Conservation (phyloP, 2,329 filamentous ascomycete species). For the Stylonectria norvegica region DNA sequence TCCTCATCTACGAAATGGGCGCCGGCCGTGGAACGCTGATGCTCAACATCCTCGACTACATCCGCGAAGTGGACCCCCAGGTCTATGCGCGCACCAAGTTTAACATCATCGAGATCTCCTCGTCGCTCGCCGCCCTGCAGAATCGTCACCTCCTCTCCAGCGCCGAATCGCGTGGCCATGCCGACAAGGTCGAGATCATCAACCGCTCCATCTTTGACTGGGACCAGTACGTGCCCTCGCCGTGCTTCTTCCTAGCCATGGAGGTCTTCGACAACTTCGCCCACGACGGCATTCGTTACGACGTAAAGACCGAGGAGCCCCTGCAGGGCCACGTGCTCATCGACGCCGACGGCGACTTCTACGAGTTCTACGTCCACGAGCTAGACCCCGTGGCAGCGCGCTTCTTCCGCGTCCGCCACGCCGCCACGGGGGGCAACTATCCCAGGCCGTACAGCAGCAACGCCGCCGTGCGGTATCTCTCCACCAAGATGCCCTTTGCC, state of each 20-base stretch:
- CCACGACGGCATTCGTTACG: constrained; percentile 91
- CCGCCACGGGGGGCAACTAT: constrained; percentile 63
- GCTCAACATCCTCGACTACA: constrained; percentile 96
- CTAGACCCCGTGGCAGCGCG: constrained; percentile 80
- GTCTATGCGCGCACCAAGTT: constrained; percentile 93
- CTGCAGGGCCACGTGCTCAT: constrained; percentile 88
- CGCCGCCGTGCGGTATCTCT: constrained; percentile 58
- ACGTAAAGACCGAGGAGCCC: constrained; percentile 73
- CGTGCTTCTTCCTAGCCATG: constrained; percentile 96
- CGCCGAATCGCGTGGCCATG: constrained; percentile 69
- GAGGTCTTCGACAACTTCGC: constrained; percentile 99
- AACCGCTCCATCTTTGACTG: constrained; percentile 96
- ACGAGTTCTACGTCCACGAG: constrained; percentile 81
- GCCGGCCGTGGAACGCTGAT: constrained; percentile 96
- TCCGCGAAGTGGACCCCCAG: constrained; percentile 81
- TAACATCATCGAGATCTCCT: constrained; percentile 93
- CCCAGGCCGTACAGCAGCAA: constrained; percentile 58
- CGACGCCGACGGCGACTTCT: constrained; percentile 81
- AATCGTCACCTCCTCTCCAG: constrained; percentile 63
- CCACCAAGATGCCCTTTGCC: constrained; percentile 63
- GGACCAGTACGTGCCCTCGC: constrained; percentile 79
- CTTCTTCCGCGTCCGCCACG: constrained; percentile 80
- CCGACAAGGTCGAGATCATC: constrained; percentile 86
- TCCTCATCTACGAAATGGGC: constrained; percentile 98
- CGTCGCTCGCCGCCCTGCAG: constrained; percentile 75